A percentile compares a stretch with the other conserved stretches of the same genome.
Conservation (phyloP, 768 basidiomycete species). For the Tulasnella sp. region DNA sequence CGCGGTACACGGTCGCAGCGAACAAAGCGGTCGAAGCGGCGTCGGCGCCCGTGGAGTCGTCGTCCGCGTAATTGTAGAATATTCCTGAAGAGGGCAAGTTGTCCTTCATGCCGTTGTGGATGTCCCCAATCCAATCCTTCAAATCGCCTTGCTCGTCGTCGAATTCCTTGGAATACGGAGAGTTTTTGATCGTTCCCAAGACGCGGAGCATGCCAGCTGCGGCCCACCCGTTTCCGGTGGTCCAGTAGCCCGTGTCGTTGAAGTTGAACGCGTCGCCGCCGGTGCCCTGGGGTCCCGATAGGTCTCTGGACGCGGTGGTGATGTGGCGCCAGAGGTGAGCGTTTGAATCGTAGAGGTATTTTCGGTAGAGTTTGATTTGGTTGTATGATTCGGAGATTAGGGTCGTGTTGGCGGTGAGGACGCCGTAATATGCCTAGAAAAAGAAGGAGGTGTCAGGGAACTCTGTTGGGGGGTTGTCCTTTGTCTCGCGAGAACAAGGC, state of each 20-base stretch:
- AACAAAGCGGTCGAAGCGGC: conserved; percentile 33
- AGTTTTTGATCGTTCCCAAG: conserved; percentile 33
- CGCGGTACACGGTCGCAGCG: conserved; percentile 32
- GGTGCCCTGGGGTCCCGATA: neutral
- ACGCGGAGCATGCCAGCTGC: conserved; percentile 35
- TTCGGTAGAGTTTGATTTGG: conserved; percentile 35
- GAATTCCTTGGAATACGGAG: conserved; percentile 27
- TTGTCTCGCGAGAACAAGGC: conserved; percentile 33
- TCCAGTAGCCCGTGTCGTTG: conserved; percentile 32
- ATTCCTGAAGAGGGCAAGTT: conserved; percentile 29
- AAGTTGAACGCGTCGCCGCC: neutral
- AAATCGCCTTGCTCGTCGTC: conserved; percentile 30
- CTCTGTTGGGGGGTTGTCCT: too few species aligned
- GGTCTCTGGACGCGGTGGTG: conserved; percentile 25
- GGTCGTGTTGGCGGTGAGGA: conserved; percentile 22
- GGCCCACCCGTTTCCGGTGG: conserved; percentile 37
- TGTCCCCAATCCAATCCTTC: conserved; percentile 33
- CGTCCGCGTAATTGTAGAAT: conserved; percentile 33
- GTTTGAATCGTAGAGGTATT: conserved; percentile 26
- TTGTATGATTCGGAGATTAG: conserved; percentile 31
- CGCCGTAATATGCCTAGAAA: conserved; percentile 36
- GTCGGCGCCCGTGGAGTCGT: conserved; percentile 28
- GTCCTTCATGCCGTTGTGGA: conserved; percentile 28
- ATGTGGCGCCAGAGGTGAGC: conserved; percentile 35
- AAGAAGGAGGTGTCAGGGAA: neutral